These are phyloP conservation scores for Pseudovirgaria hyperparasitica DNA, from an alignment of 2,329 filamentous ascomycete genomes.

Conservation along the genomic window DNA sequence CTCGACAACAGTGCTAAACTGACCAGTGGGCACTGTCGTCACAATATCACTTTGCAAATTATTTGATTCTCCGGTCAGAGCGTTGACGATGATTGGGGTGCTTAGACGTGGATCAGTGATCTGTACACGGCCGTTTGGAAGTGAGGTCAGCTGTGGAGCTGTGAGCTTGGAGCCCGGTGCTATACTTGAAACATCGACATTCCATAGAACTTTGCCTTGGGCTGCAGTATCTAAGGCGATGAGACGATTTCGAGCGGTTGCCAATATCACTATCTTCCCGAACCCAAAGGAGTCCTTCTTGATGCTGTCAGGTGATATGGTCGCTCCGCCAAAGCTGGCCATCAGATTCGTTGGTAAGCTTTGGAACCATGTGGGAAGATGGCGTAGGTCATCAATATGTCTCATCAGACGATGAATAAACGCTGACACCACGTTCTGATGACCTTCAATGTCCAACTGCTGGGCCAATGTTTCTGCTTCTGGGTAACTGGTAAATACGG, in stretches of 20 bases:
- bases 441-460: conserved; percentile 73
- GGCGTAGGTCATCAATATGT: conserved; percentile 64
- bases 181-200: conserved; percentile 48
- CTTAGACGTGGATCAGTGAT: conserved; percentile 14
- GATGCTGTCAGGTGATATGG: conserved; percentile 43
- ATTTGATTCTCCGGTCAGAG: conserved; percentile 15
- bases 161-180: conserved; percentile 46
- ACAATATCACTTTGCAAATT: conserved; percentile 11
- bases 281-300: conserved; percentile 71
- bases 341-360: conserved; percentile 57
- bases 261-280: conserved; percentile 70
- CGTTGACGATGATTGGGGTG: conserved; percentile 17
- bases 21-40: conserved; percentile 8
- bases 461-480: conserved; percentile 62
- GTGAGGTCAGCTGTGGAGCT: conserved; percentile 36
- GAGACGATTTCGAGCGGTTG: conserved; percentile 65
- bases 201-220: conserved; percentile 66
- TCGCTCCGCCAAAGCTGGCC: conserved; percentile 38
- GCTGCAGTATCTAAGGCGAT: conserved; percentile 69
- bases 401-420: conserved; percentile 79
- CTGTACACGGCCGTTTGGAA: conserved; percentile 21
- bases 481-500: conserved; percentile 66
- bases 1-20: conserved; percentile 17
- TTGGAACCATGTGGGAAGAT: conserved; percentile 62
- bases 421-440: conserved; percentile 67